Conservation (phyloP, 169 alveolate species). For the Cryptosporidium andersoni region DNA sequence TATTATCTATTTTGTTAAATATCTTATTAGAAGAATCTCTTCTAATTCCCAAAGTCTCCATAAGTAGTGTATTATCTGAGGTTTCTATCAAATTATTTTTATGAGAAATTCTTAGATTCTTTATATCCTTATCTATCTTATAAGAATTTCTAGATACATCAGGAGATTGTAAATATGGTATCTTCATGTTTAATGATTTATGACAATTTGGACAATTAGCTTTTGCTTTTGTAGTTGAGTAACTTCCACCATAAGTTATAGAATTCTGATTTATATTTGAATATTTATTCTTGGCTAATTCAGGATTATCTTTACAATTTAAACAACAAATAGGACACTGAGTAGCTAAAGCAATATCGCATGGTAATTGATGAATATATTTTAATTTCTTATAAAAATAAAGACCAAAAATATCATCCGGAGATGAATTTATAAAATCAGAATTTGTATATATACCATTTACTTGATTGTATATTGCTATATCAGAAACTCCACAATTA, state of each 20-base stretch:
- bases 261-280: background rate
- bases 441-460: background rate
- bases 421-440: background rate
- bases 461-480: background rate
- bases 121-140: too few relatives aligned
- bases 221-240: background rate
- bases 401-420: conserved; percentile 23
- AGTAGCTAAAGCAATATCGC: conserved; percentile 64
- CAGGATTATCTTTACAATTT: background rate
- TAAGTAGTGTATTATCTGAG: too few relatives aligned
- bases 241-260: background rate
- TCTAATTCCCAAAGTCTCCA: too few relatives aligned
- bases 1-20: too few relatives aligned
- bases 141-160: too few relatives aligned
- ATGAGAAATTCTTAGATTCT: too few relatives aligned
- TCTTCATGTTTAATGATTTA: background rate
- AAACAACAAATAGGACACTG: conserved; percentile 31
- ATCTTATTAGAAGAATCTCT: too few relatives aligned
- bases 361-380: conserved; percentile 48
- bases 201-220: background rate
- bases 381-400: conserved; percentile 48
- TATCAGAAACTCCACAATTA: background rate
- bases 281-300: background rate
- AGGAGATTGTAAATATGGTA: background rate
- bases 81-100: too few relatives aligned